Conservation (phyloP, 768 basidiomycete genomes). For the Termitomyces sp. region DNA sequence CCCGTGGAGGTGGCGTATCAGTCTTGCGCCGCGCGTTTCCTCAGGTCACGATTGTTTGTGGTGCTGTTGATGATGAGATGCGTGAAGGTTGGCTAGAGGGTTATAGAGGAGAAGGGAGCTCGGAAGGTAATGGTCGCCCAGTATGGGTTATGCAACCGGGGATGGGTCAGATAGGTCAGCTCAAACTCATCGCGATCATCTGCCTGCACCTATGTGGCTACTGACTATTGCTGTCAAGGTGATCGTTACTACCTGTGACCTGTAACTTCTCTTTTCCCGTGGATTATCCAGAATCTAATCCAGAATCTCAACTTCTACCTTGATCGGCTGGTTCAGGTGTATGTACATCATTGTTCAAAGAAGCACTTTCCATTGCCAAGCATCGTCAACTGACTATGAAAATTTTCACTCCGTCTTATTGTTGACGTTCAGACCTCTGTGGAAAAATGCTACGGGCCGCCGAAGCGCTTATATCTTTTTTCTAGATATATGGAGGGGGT, state of each 20-base stretch:
- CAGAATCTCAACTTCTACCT: conserved; percentile 7
- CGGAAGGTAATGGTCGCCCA: conserved; percentile 49
- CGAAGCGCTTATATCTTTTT: not conserved
- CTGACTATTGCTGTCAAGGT: conserved; percentile 17
- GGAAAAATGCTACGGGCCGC: not conserved
- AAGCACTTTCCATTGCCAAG: not conserved
- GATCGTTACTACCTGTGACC: conserved; percentile 35
- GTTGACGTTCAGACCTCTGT: not conserved
- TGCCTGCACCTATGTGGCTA: not conserved
- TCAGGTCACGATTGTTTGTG: conserved; percentile 75
- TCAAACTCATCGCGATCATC: not conserved
- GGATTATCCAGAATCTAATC: not conserved
- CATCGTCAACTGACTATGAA: not conserved
- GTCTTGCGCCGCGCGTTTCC: conserved; percentile 84
- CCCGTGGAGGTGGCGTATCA: conserved; percentile 72
- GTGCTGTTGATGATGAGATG: conserved; percentile 75
- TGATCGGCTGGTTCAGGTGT: conserved; percentile 6
- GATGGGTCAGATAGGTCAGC: conserved; percentile 75
- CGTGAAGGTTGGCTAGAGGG: conserved; percentile 68
- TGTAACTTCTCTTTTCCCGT: not conserved
- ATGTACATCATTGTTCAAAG: not conserved
- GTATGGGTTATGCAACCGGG: conserved; percentile 86
- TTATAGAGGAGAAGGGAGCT: conserved; percentile 43
- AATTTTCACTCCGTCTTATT: not conserved
- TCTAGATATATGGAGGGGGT: not conserved